Evolutionary conservation across 768 basidiomycete species (phyloP).

Genomic region (Pholiota conissans): DNA sequence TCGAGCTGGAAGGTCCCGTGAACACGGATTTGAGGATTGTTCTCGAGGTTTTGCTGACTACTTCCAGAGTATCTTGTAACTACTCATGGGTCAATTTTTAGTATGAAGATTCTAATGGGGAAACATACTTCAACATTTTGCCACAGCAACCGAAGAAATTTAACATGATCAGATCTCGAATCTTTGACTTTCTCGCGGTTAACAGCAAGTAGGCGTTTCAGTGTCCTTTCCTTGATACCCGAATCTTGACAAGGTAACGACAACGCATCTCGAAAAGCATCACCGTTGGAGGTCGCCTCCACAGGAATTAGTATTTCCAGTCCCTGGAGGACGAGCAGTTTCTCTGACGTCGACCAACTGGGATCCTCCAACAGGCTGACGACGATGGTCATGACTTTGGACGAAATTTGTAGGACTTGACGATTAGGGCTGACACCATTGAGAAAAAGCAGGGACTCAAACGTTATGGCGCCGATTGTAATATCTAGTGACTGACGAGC

Average conservation of each 20-base stretch:
- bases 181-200: conserved; percentile 24
- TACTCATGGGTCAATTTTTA: too few relatives aligned
- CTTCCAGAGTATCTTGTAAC: conserved; percentile 51
- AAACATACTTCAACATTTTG: conserved; percentile 64
- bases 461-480: conserved; percentile 62
- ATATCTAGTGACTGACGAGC: conserved; percentile 71
- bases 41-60: conserved; percentile 32
- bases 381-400: conserved; percentile 42
- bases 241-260: conserved; percentile 41
- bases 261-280: conserved; percentile 45
- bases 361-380: conserved; percentile 39
- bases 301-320: conserved; percentile 64
- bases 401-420: conserved; percentile 63
- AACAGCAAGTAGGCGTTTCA: conserved; percentile 34
- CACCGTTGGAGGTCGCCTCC: conserved; percentile 27
- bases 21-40: conserved; percentile 40
- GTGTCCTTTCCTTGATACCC: conserved; percentile 62
- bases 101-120: too few relatives aligned
- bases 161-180: conserved; percentile 26
- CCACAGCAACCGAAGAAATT: conserved; percentile 64
- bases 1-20: conserved; percentile 21
- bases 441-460: conserved; percentile 62
- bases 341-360: conserved; percentile 63
- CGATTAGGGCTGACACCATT: conserved; percentile 66
- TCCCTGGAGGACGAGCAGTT: conserved; percentile 60